Conservation (phyloP, 2,329 filamentous ascomycete species). For the Apiospora hydei region DNA sequence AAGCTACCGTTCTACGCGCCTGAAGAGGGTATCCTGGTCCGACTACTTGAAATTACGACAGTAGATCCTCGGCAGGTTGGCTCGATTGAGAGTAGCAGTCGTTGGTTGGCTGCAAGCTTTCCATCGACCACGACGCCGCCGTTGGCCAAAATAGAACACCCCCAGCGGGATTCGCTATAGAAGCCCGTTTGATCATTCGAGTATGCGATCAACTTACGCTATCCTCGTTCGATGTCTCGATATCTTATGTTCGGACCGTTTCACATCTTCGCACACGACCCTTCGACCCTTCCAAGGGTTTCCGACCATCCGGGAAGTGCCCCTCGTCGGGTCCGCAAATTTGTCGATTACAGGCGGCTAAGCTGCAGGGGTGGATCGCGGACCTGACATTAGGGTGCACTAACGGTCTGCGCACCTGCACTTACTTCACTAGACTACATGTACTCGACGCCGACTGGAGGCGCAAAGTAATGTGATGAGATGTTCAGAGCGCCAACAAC, state of each 20-base stretch:
- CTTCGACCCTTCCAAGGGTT: not conserved
- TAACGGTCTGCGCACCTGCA: slow-evolving; percentile 6
- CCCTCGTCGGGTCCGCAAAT: slow-evolving; percentile 11
- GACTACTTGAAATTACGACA: slow-evolving; percentile 3
- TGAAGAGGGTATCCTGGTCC: slow-evolving; percentile 14
- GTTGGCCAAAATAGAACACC: not conserved
- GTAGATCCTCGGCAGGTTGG: slow-evolving; percentile 11
- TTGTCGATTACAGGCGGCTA: slow-evolving; percentile 12
- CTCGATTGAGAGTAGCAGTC: slow-evolving; percentile 1
- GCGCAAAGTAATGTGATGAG: not conserved
- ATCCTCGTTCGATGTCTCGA: slow-evolving; percentile 12
- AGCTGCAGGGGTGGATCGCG: slow-evolving; percentile 8
- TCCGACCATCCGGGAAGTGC: not conserved
- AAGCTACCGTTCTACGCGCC: slow-evolving; percentile 4
- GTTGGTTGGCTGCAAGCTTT: not conserved
- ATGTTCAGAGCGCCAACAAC: not conserved
- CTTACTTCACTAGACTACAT: not conserved
- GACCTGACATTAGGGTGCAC: slow-evolving; percentile 17
- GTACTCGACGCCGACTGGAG: slow-evolving; percentile 1
- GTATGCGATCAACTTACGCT: not conserved
- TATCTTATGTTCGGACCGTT: slow-evolving; percentile 4
- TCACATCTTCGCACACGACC: not conserved
- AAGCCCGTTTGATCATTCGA: not conserved
- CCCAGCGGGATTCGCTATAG: not conserved
- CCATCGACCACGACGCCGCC: not conserved